These are phyloP conservation scores for Malus sieversii DNA, from an alignment of 306 rosid species.

Conservation along the genomic window DNA sequence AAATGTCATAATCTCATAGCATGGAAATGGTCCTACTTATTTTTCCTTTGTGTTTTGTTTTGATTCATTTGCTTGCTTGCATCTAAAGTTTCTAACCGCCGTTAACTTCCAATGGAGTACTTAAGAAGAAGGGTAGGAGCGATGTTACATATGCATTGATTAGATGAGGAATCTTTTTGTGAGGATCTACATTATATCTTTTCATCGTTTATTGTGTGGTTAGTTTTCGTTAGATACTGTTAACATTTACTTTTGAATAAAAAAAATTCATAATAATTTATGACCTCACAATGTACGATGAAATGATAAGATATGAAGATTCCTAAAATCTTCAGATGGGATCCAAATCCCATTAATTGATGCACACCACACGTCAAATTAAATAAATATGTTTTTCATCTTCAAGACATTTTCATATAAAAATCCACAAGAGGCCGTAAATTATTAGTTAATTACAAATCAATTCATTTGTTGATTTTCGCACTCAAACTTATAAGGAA, in stretches of 20 bases:
- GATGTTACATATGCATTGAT: background rate
- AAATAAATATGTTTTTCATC: background rate
- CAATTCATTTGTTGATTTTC: too few species aligned
- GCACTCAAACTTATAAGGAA: too few species aligned
- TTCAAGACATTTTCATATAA: background rate
- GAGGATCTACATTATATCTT: too few species aligned
- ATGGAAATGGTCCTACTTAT: background rate
- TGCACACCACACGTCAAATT: background rate
- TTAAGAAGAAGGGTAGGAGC: background rate
- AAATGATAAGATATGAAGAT: rapidly evolving
- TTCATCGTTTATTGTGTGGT: too few species aligned
- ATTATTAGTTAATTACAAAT: background rate
- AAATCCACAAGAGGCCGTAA: background rate
- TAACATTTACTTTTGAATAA: too few species aligned
- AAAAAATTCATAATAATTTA: too few species aligned
- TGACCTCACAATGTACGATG: too few species aligned
- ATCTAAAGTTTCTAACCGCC: background rate
- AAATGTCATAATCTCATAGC: background rate
- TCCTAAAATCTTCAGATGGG: too few species aligned
- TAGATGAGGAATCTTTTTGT: too few species aligned
- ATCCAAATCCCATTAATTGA: background rate
- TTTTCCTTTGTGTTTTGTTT: background rate
- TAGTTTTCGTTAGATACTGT: rapidly evolving
- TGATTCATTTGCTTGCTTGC: background rate
- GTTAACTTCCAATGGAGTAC: background rate